These are phyloP conservation scores for Geosmithia putterillii DNA, from an alignment of 2,329 filamentous ascomycete genomes.

Conservation along the genomic window DNA sequence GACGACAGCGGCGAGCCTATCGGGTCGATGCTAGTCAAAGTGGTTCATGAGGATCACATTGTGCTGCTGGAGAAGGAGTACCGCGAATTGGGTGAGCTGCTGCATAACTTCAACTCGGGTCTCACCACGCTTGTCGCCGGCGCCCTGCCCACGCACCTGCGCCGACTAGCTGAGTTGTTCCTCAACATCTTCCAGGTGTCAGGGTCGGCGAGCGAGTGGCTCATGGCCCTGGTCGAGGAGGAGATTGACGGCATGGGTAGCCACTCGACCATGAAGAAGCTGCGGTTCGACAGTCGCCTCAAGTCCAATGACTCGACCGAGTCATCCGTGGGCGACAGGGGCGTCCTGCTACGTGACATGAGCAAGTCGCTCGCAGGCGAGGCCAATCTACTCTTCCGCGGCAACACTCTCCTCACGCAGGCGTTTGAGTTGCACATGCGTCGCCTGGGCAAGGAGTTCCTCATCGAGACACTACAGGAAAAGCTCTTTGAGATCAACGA, in stretches of 20 bases:
- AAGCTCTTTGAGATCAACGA: conserved; percentile 85
- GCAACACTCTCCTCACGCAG: conserved; percentile 89
- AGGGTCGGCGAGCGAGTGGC: conserved; percentile 73
- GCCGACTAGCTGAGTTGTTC: conserved; percentile 71
- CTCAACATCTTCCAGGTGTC: conserved; percentile 95
- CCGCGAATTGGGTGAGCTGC: conserved; percentile 63
- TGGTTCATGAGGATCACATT: conserved; percentile 78
- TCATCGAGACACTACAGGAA: conserved; percentile 76
- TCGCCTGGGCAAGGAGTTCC: conserved; percentile 79
- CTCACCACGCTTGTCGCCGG: conserved; percentile 77
- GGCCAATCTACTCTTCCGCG: conserved; percentile 87
- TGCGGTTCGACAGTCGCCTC: conserved; percentile 59
- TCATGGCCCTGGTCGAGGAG: conserved; percentile 86
- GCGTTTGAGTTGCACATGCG: conserved; percentile 94
- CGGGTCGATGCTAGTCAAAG: conserved; percentile 73
- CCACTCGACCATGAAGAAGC: conserved; percentile 57
- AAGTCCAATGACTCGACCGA: conserved; percentile 59
- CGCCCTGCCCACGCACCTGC: conserved; percentile 64
- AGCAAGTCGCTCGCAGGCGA: conserved; percentile 71
- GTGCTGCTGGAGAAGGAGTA: conserved; percentile 84
- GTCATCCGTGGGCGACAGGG: conserved; percentile 47
- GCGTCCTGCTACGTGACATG: conserved; percentile 64
- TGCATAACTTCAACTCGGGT: conserved; percentile 75
- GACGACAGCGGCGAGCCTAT: conserved; percentile 66
- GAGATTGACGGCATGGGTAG: conserved; percentile 90